phyloP scores from a whole-genome alignment of 495 filamentous ascomycete species.

The Chaetomidium leptoderma region DNA sequence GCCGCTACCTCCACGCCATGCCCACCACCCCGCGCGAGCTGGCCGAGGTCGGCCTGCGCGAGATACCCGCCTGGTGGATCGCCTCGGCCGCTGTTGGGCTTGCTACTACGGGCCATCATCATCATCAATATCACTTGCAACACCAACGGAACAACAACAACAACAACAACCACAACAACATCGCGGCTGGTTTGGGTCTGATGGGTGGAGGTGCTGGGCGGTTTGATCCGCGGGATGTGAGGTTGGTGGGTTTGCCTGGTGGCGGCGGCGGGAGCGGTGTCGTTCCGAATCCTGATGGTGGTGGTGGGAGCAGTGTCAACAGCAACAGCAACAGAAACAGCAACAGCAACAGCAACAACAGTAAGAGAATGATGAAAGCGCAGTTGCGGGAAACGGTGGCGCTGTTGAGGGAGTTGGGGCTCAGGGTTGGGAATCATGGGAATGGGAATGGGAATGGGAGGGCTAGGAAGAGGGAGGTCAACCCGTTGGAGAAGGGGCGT shows the following conservation, averaged over 20 bases:
- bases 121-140: neutral
- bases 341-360: neutral
- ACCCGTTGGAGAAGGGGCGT: neutral
- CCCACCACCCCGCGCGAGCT: conserved; percentile 35
- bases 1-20: conserved; percentile 42
- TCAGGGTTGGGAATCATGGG: neutral
- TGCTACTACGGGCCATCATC: neutral
- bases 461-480: neutral
- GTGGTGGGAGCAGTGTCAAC: neutral
- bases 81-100: neutral
- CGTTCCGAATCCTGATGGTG: neutral
- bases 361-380: neutral
- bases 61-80: conserved; percentile 37
- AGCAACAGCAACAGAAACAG: neutral
- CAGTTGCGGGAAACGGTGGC: conserved; percentile 5
- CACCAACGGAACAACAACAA: neutral
- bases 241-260: no score
- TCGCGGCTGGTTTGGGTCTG: no score
- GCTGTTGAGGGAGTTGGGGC: conserved; percentile 2
- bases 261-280: no score
- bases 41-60: conserved; percentile 34
- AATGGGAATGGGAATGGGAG: neutral
- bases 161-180: neutral
- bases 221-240: neutral
- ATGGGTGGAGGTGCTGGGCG: no score